phyloP scores from a whole-genome alignment of 768 basidiomycete species.

The Termitomyces sp. region DNA sequence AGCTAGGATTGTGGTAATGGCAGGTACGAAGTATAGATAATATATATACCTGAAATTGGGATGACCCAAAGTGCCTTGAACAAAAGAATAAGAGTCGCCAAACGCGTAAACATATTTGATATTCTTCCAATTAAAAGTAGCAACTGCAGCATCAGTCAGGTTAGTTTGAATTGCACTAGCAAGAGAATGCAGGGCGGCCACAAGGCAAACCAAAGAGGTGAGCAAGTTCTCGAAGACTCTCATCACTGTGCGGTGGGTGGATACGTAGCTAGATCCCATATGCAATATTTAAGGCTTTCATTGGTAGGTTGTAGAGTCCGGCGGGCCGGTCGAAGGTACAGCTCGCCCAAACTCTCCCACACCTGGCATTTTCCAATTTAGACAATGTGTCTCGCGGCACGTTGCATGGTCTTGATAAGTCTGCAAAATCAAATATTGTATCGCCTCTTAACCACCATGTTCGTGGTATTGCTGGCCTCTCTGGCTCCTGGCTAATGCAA shows the following conservation, averaged over 20 bases:
- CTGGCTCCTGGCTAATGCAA: no score
- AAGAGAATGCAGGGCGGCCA: not conserved
- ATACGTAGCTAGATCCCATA: not conserved
- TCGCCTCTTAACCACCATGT: no score
- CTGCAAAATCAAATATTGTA: no score
- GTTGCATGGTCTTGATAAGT: no score
- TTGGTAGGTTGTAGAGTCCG: not conserved
- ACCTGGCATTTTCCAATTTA: no score
- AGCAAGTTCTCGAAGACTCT: not conserved
- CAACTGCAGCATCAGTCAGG: not conserved
- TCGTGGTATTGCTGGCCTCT: no score
- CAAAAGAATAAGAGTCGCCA: slow-evolving; percentile 53
- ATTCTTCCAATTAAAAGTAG: slow-evolving; percentile 34
- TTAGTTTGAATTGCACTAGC: not conserved
- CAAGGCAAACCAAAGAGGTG: not conserved
- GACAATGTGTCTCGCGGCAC: no score
- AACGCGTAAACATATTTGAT: slow-evolving; percentile 46
- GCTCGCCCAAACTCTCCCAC: no score
- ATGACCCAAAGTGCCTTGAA: slow-evolving; percentile 39
- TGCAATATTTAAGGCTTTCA: no score
- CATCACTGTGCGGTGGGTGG: not conserved
- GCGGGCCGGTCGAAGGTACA: not conserved
- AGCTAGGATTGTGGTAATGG: slow-evolving; percentile 22
- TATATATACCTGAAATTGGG: slow-evolving; percentile 42
- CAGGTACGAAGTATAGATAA: not conserved